Conservation (phyloP, 1,284 basidiomycete genomes). For the Spongiforma sp. region DNA sequence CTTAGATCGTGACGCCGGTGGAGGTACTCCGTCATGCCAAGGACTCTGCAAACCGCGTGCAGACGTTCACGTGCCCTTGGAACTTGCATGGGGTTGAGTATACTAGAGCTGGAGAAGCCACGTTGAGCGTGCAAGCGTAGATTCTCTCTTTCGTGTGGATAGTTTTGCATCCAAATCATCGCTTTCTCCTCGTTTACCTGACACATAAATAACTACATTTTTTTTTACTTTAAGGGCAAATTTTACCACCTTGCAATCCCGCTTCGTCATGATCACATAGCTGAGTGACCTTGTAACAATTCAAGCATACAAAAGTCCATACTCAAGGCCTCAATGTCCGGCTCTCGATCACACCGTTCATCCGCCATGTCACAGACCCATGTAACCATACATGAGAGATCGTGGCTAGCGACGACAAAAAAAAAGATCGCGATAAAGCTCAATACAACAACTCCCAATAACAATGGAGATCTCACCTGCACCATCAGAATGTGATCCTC, state of each 20-base stretch:
- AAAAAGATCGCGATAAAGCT: conserved; percentile 7
- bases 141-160: background rate
- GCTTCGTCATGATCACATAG: too few relatives aligned
- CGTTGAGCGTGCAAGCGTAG: conserved; percentile 17
- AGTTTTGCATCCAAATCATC: too few relatives aligned
- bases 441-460: background rate
- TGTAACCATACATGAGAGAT: conserved; percentile 28
- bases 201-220: too few relatives aligned
- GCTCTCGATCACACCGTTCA: too few relatives aligned
- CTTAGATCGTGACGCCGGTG: conserved; percentile 22
- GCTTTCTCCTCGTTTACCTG: too few relatives aligned
- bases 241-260: too few relatives aligned
- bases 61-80: conserved; percentile 41
- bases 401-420: conserved; percentile 15
- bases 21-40: conserved; percentile 41
- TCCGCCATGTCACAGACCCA: conserved; percentile 39
- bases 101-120: conserved; percentile 29
- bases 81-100: conserved; percentile 49
- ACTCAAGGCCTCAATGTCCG: too few relatives aligned
- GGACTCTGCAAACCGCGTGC: conserved; percentile 38
- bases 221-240: too few relatives aligned
- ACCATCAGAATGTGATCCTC: conserved; percentile 38
- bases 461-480: conserved; percentile 20
- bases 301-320: too few relatives aligned
- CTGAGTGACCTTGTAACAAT: too few relatives aligned